Percentiles rank a stretch among this genome's conserved stretches.
Evolutionary conservation across 2,329 filamentous ascomycete species (phyloP).

Genomic region (Talaromyces rugulosus): DNA sequence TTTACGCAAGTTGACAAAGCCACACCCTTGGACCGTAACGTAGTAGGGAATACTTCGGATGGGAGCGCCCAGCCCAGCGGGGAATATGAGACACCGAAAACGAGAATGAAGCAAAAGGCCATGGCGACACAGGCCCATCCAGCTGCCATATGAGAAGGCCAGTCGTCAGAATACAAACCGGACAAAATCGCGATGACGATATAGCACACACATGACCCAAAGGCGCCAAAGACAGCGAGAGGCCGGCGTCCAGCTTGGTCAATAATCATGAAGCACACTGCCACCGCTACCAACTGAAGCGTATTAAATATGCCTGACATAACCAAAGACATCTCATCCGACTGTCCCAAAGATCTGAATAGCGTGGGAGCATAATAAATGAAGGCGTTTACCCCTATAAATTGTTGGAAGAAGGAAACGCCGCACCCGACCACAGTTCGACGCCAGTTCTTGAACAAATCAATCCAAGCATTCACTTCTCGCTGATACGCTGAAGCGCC

Average conservation of each 20-base stretch:
- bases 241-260: not conserved
- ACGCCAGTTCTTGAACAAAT: not conserved
- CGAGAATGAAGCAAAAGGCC: not conserved
- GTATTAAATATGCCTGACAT: not conserved
- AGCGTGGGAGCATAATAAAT: conserved; percentile 49
- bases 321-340: not conserved
- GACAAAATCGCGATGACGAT: not conserved
- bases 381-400: conserved; percentile 39
- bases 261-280: not conserved
- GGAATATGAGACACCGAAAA: not conserved
- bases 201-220: not conserved
- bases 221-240: not conserved
- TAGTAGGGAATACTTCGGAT: not conserved
- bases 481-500: not conserved
- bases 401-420: not conserved
- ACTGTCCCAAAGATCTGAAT: not conserved
- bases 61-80: conserved; percentile 1
- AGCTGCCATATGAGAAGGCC: not conserved
- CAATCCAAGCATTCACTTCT: not conserved
- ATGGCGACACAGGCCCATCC: not conserved
- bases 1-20: not conserved
- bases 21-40: not conserved
- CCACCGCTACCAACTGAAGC: not conserved
- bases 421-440: not conserved
- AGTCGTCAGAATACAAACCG: not conserved